A percentile compares a stretch with the other conserved stretches of the same genome.
Conservation (phyloP, 768 basidiomycete genomes). For the Symmetrospora coprosmae region DNA sequence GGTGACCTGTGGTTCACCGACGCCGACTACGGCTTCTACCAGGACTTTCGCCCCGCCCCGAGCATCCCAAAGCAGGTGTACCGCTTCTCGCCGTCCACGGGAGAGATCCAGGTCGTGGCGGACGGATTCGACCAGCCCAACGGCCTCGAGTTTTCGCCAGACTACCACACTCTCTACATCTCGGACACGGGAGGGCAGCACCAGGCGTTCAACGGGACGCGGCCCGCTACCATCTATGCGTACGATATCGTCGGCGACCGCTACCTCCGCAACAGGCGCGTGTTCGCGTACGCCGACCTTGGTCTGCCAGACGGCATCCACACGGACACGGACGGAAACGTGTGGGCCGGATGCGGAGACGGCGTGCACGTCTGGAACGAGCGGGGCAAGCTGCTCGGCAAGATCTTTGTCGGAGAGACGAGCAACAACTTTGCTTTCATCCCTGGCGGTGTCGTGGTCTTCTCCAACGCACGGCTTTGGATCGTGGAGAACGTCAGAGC, state of each 20-base stretch:
- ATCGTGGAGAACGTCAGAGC: too few species aligned
- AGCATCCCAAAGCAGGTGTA: conserved; percentile 63
- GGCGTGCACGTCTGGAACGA: conserved; percentile 33
- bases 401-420: too few species aligned
- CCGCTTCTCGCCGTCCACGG: conserved; percentile 53
- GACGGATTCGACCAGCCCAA: conserved; percentile 61
- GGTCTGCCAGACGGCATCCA: conserved; percentile 57
- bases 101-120: conserved; percentile 56
- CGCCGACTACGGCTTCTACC: conserved; percentile 9
- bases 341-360: conserved; percentile 56
- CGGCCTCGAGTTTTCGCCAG: conserved; percentile 57
- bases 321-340: conserved; percentile 51
- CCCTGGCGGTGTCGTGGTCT: too few species aligned
- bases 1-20: conserved; percentile 27
- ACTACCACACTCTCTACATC: conserved; percentile 42
- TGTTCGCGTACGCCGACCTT: conserved; percentile 51
- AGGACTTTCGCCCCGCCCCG: not conserved
- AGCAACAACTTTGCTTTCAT: too few species aligned
- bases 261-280: conserved; percentile 48
- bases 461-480: too few species aligned
- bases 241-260: conserved; percentile 46
- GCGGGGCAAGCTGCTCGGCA: conserved; percentile 26
- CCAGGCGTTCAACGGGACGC: not conserved
- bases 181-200: conserved; percentile 29
- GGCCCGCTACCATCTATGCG: conserved; percentile 44